These are phyloP conservation scores for Monilinia polystroma DNA, from an alignment of 2,329 filamentous ascomycete species.

Conservation along the genomic window DNA sequence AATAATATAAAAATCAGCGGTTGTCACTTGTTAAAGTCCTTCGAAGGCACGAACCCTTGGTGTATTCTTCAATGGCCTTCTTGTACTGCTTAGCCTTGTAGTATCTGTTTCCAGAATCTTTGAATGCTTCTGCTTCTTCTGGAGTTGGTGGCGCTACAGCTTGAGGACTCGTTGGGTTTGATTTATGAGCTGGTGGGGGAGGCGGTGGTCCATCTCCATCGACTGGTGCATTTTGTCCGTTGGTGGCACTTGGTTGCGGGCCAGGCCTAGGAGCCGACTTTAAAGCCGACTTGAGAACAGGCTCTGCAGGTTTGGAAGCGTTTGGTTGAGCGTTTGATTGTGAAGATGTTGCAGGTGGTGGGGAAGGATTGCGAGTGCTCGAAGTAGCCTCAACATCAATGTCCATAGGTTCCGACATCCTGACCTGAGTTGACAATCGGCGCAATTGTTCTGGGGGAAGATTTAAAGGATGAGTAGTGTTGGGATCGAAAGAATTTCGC, in stretches of 20 bases:
- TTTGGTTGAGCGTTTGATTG: constrained; percentile 17
- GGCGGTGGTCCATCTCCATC: constrained; percentile 48
- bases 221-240: constrained; percentile 39
- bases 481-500: constrained; percentile 55
- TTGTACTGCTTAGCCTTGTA: constrained; percentile 93
- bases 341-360: constrained; percentile 47
- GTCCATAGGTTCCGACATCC: constrained; percentile 62
- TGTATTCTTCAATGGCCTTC: constrained; percentile 88
- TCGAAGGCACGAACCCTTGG: constrained; percentile 66
- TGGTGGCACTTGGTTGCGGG: constrained; percentile 48
- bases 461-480: constrained; percentile 79
- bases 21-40: constrained; percentile 2
- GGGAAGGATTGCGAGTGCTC: constrained; percentile 50
- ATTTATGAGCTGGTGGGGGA: constrained; percentile 70
- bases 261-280: constrained; percentile 10
- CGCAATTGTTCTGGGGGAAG: constrained; percentile 85
- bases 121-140: constrained; percentile 87
- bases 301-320: constrained; percentile 39
- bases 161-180: constrained; percentile 58
- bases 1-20: constrained; percentile 25
- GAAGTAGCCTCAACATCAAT: constrained; percentile 63
- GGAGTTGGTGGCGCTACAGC: constrained; percentile 43
- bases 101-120: constrained; percentile 90
- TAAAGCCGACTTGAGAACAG: constrained; percentile 43
- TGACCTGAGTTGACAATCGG: constrained; percentile 67